Conservation (phyloP, 257 asterid genomes). For the Ocimum tenuiflorum region DNA sequence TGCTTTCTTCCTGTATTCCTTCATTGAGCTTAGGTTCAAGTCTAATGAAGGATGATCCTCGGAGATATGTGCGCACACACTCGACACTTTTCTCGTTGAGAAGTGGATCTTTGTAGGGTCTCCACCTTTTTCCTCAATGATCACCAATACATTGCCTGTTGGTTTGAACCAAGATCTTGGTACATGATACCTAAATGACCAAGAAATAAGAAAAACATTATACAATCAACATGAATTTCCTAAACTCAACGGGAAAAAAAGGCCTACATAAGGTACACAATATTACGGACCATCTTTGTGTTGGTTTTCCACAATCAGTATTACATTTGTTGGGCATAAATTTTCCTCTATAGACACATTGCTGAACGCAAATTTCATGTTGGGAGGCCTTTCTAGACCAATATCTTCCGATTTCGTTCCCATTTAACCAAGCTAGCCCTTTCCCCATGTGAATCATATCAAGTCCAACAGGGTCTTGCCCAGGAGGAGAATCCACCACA, state of each 20-base stretch:
- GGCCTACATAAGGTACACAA: not conserved
- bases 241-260: too few relatives aligned
- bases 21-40: conserved; percentile 21
- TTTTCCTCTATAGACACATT: conserved; percentile 78
- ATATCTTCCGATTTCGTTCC: conserved; percentile 83
- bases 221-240: too few relatives aligned
- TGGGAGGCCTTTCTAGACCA: conserved; percentile 76
- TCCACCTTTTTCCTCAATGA: conserved; percentile 86
- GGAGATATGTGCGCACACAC: conserved; percentile 44
- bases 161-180: conserved; percentile 96
- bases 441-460: conserved; percentile 91
- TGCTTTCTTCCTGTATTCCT: conserved; percentile 23
- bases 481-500: conserved; percentile 69
- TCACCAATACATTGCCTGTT: conserved; percentile 63
- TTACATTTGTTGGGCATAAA: conserved; percentile 75
- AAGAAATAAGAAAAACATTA: not conserved
- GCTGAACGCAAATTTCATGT: conserved; percentile 51
- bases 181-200: conserved; percentile 60
- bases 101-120: conserved; percentile 62
- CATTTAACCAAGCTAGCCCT: conserved; percentile 92
- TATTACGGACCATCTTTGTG: conserved; percentile 90
- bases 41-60: conserved; percentile 58
- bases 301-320: conserved; percentile 79
- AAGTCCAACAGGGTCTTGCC: conserved; percentile 75
- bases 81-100: conserved; percentile 48